Conservation (phyloP, 2,329 filamentous ascomycete genomes). For the Pyrenochaeta sp. region DNA sequence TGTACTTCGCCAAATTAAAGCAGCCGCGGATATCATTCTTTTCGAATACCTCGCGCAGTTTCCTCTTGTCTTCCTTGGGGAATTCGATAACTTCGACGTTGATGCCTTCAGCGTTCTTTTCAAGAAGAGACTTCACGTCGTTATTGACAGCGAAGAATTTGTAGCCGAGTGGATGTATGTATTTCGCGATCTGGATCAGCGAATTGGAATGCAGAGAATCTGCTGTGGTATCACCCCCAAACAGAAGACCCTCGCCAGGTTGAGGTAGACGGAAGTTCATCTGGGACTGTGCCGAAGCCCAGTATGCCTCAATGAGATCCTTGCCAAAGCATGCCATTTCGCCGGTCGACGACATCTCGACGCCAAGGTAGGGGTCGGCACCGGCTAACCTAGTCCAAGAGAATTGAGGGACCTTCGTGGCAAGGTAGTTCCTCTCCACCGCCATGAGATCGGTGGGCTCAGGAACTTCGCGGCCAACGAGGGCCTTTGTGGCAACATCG, state of each 20-base stretch:
- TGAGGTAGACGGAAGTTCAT: constrained; percentile 99
- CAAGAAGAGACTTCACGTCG: constrained; percentile 83
- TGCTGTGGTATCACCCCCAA: constrained; percentile 80
- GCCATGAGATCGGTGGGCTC: constrained; percentile 88
- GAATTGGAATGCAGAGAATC: constrained; percentile 61
- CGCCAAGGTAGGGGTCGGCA: constrained; percentile 95
- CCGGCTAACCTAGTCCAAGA: constrained; percentile 98
- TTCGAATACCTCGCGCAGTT: constrained; percentile 91
- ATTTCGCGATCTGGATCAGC: constrained; percentile 83
- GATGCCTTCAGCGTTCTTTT: constrained; percentile 73
- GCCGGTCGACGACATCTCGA: constrained; percentile 96
- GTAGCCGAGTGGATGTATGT: constrained; percentile 88
- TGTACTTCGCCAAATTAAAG: constrained; percentile 89
- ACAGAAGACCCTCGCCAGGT: constrained; percentile 92
- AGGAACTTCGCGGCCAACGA: constrained; percentile 85
- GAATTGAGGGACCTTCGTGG: constrained; percentile 98
- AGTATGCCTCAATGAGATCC: constrained; percentile 95
- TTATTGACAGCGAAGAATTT: constrained; percentile 88
- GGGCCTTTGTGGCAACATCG: constrained; percentile 90
- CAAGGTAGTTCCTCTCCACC: constrained; percentile 87
- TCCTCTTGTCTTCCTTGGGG: constrained; percentile 94
- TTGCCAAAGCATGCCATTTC: constrained; percentile 99
- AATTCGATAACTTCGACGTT: constrained; percentile 93
- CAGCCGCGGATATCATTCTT: constrained; percentile 96
- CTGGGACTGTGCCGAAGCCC: constrained; percentile 92